Conservation (phyloP, 345 rosid species). For the Moringa oleifera region DNA sequence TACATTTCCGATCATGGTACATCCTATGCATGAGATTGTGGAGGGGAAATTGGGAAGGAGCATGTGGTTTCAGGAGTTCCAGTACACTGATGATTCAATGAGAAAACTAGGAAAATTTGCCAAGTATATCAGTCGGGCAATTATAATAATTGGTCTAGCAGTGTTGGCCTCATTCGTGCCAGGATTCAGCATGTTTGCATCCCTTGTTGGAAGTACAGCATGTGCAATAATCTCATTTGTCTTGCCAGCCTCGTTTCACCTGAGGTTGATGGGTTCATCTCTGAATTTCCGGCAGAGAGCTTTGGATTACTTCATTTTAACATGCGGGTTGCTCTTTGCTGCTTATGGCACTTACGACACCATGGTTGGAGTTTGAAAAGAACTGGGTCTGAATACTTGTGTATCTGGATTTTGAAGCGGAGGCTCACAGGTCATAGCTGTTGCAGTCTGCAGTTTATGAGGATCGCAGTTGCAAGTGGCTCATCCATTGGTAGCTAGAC, state of each 20-base stretch:
- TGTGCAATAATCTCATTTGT: constrained; percentile 82
- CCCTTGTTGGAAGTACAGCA: constrained; percentile 72
- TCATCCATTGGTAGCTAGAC: too few relatives aligned
- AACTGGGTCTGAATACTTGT: too few relatives aligned
- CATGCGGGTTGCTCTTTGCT: constrained; percentile 64
- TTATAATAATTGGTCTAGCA: constrained; percentile 53
- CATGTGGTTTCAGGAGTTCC: constrained; percentile 37
- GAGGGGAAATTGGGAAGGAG: constrained; percentile 58
- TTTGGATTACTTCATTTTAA: constrained; percentile 51
- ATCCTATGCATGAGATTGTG: constrained; percentile 77
- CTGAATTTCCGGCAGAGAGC: constrained; percentile 52
- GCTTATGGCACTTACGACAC: constrained; percentile 66
- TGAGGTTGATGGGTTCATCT: constrained; percentile 58
- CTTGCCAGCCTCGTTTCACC: constrained; percentile 74
- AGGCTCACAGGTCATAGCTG: too few relatives aligned
- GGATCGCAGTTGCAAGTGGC: too few relatives aligned
- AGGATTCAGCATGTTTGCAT: constrained; percentile 65
- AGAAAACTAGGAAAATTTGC: constrained; percentile 25
- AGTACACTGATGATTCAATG: constrained; percentile 21
- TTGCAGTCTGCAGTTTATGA: too few relatives aligned
- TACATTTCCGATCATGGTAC: constrained; percentile 87
- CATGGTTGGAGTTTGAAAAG: constrained; percentile 37
- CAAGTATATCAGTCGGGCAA: constrained; percentile 43
- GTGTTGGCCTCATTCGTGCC: constrained; percentile 66
- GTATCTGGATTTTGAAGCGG: too few relatives aligned